Conservation (phyloP, 768 basidiomycete species). For the Podaxis sp. region DNA sequence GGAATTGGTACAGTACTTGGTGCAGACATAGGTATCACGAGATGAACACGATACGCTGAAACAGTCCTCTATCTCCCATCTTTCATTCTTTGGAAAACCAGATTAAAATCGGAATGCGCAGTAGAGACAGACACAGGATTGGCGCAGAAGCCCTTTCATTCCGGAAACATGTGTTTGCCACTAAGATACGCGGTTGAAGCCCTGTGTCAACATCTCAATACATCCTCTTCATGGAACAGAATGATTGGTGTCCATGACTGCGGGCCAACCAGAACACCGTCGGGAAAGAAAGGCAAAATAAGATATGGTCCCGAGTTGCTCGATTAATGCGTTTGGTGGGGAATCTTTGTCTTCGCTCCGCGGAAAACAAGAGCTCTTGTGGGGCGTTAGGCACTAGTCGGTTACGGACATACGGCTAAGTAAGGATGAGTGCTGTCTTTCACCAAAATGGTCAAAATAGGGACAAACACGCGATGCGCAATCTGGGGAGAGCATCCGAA, state of each 20-base stretch:
- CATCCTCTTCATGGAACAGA: background rate
- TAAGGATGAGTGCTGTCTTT: background rate
- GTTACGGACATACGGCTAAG: constrained; percentile 2
- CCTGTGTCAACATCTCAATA: background rate
- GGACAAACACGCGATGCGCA: background rate
- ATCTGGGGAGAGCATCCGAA: background rate
- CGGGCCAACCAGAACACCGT: background rate
- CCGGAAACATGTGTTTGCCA: background rate
- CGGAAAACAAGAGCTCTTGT: constrained; percentile 5
- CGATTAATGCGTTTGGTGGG: background rate
- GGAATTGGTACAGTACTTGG: background rate
- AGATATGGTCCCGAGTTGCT: constrained; percentile 3
- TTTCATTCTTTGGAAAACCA: background rate
- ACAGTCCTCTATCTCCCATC: background rate
- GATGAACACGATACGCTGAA: background rate
- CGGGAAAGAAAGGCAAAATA: background rate
- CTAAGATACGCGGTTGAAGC: background rate
- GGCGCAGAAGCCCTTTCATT: background rate
- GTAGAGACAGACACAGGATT: background rate
- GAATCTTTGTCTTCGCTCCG: constrained; percentile 3
- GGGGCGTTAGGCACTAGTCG: background rate
- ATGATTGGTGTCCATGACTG: background rate
- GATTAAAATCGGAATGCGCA: background rate
- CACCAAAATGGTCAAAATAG: background rate
- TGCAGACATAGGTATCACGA: background rate